Conservation (phyloP, 306 rosid species). For the Hippophae gyantsensis region DNA sequence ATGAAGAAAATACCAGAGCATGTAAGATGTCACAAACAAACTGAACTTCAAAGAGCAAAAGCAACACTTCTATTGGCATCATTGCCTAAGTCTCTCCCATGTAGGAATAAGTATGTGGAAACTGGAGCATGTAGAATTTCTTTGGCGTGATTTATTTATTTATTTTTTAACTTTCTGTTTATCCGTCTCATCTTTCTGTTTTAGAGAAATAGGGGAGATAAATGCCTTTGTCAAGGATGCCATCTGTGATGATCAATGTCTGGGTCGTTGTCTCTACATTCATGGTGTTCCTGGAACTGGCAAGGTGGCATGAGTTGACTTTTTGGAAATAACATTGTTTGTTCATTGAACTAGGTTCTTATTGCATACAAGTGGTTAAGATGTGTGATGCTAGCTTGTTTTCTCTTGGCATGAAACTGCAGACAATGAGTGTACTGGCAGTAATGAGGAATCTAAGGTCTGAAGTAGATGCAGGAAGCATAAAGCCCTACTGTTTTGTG, state of each 20-base stretch:
- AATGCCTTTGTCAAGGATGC: conserved; percentile 73
- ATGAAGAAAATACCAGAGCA: conserved; percentile 68
- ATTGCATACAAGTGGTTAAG: conserved; percentile 4
- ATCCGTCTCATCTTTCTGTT: conserved; percentile 15
- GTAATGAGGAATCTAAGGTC: conserved; percentile 73
- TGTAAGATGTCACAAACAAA: conserved; percentile 74
- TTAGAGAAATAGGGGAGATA: conserved; percentile 83
- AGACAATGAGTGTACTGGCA: conserved; percentile 86
- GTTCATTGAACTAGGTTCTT: neutral
- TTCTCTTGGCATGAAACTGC: conserved; percentile 23
- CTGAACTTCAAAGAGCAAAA: conserved; percentile 88
- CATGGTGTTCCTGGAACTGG: conserved; percentile 99
- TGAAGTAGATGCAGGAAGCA: conserved; percentile 74
- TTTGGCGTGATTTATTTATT: conserved; percentile 7
- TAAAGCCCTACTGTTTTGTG: conserved; percentile 75
- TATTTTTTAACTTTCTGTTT: conserved; percentile 13
- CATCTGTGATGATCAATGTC: conserved; percentile 70
- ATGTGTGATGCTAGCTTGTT: conserved; percentile 6
- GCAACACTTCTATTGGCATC: conserved; percentile 76
- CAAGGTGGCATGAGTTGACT: conserved; percentile 38
- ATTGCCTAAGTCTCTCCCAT: conserved; percentile 74
- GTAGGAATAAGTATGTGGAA: conserved; percentile 72
- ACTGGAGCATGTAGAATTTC: conserved; percentile 5
- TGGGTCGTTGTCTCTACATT: conserved; percentile 87
- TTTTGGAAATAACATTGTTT: conserved; percentile 10